phyloP scores from a whole-genome alignment of 2,329 filamentous ascomycete species.

The Calonectria multiphialidica region DNA sequence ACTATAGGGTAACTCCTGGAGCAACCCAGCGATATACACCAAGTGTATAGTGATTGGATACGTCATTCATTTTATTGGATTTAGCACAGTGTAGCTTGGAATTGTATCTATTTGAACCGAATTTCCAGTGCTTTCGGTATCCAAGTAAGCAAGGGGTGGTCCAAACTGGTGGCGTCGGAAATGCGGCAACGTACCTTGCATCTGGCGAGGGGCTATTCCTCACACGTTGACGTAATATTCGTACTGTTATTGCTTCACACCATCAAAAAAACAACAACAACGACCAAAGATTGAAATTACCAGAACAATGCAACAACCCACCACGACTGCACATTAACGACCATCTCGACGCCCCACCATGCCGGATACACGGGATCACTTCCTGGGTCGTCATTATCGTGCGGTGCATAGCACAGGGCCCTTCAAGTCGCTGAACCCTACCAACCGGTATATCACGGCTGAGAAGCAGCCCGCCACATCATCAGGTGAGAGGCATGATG shows the following conservation, averaged over 20 bases:
- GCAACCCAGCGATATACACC: not conserved
- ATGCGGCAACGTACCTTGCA: conserved; percentile 5
- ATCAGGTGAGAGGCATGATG: conserved; percentile 38
- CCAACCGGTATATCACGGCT: conserved; percentile 17
- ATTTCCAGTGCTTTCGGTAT: not conserved
- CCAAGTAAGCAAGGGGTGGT: not conserved
- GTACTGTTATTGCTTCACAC: not conserved
- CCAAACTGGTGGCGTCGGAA: conserved; percentile 13
- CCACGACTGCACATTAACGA: not conserved
- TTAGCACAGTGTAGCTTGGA: not conserved
- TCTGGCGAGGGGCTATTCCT: conserved; percentile 17
- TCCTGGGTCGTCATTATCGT: conserved; percentile 23
- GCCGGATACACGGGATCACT: conserved; percentile 14
- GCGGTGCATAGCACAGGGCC: conserved; percentile 24
- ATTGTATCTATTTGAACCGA: not conserved
- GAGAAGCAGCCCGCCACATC: not conserved
- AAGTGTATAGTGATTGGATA: not conserved
- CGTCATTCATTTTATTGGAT: not conserved
- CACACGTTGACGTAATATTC: not conserved
- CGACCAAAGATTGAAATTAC: not conserved
- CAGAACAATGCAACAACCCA: not conserved
- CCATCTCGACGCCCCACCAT: not conserved
- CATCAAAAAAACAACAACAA: not conserved
- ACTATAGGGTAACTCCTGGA: not conserved
- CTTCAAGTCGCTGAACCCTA: conserved; percentile 24